phyloP scores from a whole-genome alignment of 148 eudicot species.

The Nepenthes mirabilis region DNA sequence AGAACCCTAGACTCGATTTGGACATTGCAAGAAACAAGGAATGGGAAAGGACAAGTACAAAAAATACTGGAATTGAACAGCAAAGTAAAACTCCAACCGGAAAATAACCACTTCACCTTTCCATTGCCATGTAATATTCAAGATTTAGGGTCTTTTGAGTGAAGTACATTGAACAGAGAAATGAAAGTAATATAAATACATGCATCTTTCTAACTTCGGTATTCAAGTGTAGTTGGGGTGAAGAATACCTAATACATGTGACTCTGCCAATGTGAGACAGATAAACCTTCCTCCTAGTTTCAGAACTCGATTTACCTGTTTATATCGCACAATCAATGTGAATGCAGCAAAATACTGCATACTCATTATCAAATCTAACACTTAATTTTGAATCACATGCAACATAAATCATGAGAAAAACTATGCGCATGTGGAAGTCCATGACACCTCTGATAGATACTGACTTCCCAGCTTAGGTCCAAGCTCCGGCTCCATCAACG shows the following conservation, averaged over 20 bases:
- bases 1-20: no score
- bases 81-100: no score
- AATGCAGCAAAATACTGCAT: slow-evolving; percentile 6
- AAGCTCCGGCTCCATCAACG: slow-evolving; percentile 89
- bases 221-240: slow-evolving; percentile 4
- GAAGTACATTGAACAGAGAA: no score
- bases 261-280: slow-evolving; percentile 86
- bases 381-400: slow-evolving; percentile 13
- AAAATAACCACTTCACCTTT: no score
- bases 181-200: no score
- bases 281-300: slow-evolving; percentile 70
- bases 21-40: no score
- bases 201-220: background rate
- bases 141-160: no score
- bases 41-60: no score
- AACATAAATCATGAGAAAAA: slow-evolving; percentile 11
- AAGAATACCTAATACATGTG: slow-evolving; percentile 83
- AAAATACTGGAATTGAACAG: no score
- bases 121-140: no score
- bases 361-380: slow-evolving; percentile 1
- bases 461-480: slow-evolving; percentile 65
- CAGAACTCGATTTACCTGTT: slow-evolving; percentile 81
- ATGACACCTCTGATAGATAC: slow-evolving; percentile 79
- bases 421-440: slow-evolving; percentile 8
- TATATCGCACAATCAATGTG: slow-evolving; percentile 6